A percentile compares a stretch with the other conserved stretches of the same genome.
Conservation (phyloP, 1,139 yeast genomes). For the Yamadazyma diospyri region DNA sequence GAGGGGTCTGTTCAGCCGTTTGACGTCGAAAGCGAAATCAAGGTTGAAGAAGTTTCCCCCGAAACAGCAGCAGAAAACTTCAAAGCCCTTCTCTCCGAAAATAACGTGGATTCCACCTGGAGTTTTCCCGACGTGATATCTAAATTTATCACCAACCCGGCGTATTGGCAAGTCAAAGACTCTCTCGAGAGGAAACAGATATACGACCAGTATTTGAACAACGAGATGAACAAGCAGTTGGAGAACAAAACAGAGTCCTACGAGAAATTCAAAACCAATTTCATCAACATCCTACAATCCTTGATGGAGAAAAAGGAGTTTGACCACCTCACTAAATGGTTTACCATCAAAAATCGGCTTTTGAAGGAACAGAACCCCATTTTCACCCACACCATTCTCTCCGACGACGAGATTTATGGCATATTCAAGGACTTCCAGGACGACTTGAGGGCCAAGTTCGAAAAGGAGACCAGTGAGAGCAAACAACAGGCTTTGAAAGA, state of each 20-base stretch:
- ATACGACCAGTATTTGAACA: constrained; percentile 63
- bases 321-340: constrained; percentile 66
- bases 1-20: constrained; percentile 5
- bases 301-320: constrained; percentile 35
- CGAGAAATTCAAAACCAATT: constrained; percentile 54
- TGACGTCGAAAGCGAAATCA: constrained; percentile 5
- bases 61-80: constrained; percentile 45
- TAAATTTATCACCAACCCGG: constrained; percentile 53
- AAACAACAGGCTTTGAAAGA: constrained; percentile 51
- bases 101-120: constrained; percentile 69
- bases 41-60: constrained; percentile 4
- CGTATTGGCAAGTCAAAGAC: constrained; percentile 68
- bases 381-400: constrained; percentile 59
- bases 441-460: constrained; percentile 37
- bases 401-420: constrained; percentile 51
- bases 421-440: constrained; percentile 51
- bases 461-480: constrained; percentile 23
- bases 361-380: constrained; percentile 63
- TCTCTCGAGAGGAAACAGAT: constrained; percentile 56
- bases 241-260: constrained; percentile 50
- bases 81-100: constrained; percentile 47
- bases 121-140: constrained; percentile 67
- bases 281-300: constrained; percentile 44
- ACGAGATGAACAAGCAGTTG: constrained; percentile 53
- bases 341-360: constrained; percentile 40